Conservation (phyloP, 768 basidiomycete species). For the Boletus edulis region DNA sequence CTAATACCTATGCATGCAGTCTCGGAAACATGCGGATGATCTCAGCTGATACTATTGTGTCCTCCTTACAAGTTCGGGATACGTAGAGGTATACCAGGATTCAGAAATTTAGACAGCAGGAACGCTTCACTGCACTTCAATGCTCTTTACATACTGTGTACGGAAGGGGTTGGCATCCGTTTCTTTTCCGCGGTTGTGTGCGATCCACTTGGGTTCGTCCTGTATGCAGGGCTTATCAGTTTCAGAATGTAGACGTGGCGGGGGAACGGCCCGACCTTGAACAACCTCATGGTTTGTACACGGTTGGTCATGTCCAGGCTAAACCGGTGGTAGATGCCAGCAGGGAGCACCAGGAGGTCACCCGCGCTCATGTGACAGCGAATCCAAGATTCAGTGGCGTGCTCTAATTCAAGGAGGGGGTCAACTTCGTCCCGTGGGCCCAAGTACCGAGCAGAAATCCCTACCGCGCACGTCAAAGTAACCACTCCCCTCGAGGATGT, state of each 20-base stretch:
- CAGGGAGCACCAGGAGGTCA: conserved; percentile 82
- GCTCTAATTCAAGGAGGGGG: conserved; percentile 42
- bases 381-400: conserved; percentile 72
- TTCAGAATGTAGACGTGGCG: not conserved
- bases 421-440: no score
- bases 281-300: conserved; percentile 75
- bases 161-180: conserved; percentile 68
- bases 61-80: no score
- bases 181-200: conserved; percentile 59
- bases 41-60: no score
- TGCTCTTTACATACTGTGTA: conserved; percentile 52
- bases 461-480: conserved; percentile 87
- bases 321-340: conserved; percentile 92
- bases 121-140: conserved; percentile 34
- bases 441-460: conserved; percentile 15
- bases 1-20: no score
- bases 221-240: conserved; percentile 27
- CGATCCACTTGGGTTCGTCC: conserved; percentile 93
- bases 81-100: no score
- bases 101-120: no score
- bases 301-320: conserved; percentile 74
- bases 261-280: conserved; percentile 53
- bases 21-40: no score
- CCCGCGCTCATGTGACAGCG: conserved; percentile 73
- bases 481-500: conserved; percentile 76